phyloP scores from a whole-genome alignment of 805 yeast species.

The Pichia heedii region DNA sequence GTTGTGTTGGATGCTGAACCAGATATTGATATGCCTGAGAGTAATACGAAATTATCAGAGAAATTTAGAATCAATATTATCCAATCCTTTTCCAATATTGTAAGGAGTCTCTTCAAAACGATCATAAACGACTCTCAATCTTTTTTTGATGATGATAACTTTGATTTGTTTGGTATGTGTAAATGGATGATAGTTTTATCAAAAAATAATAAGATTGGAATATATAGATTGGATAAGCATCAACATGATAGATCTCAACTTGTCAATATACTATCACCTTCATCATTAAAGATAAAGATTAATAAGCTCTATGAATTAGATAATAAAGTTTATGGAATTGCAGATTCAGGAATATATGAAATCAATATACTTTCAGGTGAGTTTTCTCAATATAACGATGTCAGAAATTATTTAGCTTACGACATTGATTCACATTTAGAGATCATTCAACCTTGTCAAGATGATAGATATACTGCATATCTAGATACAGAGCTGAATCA shows the following conservation, averaged over 20 bases:
- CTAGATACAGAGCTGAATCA: neutral
- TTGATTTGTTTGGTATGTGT: constrained; percentile 34
- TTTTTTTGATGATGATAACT: neutral
- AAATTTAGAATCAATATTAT: neutral
- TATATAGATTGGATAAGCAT: constrained; percentile 32
- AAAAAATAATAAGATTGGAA: constrained; percentile 32
- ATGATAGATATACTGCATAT: constrained; percentile 12
- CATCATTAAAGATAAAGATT: neutral
- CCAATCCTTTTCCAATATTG: neutral
- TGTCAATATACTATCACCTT: neutral
- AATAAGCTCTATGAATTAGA: constrained; percentile 10
- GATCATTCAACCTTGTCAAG: constrained; percentile 9
- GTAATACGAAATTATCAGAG: neutral
- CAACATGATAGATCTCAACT: neutral
- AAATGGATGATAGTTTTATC: constrained; percentile 37
- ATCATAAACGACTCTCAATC: neutral
- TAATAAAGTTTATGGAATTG: neutral
- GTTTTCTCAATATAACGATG: neutral
- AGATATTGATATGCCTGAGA: neutral
- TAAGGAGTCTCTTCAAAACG: neutral
- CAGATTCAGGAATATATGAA: neutral
- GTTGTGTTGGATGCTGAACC: constrained; percentile 11
- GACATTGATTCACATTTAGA: constrained; percentile 1
- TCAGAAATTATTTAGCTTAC: neutral
- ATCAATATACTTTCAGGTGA: constrained; percentile 1